These are phyloP conservation scores for Aquilaria malaccensis DNA, from an alignment of 345 rosid genomes.

Conservation along the genomic window DNA sequence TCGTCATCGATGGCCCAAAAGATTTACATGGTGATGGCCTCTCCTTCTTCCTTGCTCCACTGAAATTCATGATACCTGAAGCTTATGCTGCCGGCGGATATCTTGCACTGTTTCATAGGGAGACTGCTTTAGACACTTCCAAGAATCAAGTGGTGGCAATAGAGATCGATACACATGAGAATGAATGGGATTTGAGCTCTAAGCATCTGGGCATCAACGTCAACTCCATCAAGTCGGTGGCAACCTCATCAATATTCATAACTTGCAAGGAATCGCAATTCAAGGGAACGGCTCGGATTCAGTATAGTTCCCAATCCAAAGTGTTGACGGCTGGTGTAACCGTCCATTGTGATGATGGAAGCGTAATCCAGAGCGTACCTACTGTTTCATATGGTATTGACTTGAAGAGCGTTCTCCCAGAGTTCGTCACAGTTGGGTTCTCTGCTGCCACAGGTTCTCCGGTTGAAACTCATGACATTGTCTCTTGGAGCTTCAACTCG, in stretches of 20 bases:
- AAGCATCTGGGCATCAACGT: not conserved
- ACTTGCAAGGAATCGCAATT: too few relatives aligned
- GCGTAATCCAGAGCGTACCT: too few relatives aligned
- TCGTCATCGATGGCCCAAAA: not conserved
- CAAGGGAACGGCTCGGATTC: too few relatives aligned
- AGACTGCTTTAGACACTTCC: not conserved
- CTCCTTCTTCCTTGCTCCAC: slow-evolving; percentile 3
- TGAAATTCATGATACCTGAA: not conserved
- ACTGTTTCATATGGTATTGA: not conserved
- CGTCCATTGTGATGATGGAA: too few relatives aligned
- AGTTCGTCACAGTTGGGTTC: slow-evolving; percentile 6
- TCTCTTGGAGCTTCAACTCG: slow-evolving; percentile 1
- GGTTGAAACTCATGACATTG: not conserved
- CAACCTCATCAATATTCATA: too few relatives aligned
- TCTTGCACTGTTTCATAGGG: not conserved
- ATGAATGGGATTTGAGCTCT: not conserved
- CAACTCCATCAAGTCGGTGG: not conserved
- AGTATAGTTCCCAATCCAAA: too few relatives aligned
- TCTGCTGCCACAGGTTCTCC: slow-evolving; percentile 8
- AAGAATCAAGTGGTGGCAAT: slow-evolving; percentile 1
- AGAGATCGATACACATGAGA: not conserved
- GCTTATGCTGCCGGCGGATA: not conserved
- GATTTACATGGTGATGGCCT: not conserved
- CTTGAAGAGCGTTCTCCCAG: slow-evolving; percentile 3
- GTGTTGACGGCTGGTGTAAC: too few relatives aligned